Percentiles rank a stretch among this genome's conserved stretches.
These are phyloP conservation scores for Ustilago shanxiensis DNA, from an alignment of 1,284 basidiomycete genomes.

Conservation along the genomic window DNA sequence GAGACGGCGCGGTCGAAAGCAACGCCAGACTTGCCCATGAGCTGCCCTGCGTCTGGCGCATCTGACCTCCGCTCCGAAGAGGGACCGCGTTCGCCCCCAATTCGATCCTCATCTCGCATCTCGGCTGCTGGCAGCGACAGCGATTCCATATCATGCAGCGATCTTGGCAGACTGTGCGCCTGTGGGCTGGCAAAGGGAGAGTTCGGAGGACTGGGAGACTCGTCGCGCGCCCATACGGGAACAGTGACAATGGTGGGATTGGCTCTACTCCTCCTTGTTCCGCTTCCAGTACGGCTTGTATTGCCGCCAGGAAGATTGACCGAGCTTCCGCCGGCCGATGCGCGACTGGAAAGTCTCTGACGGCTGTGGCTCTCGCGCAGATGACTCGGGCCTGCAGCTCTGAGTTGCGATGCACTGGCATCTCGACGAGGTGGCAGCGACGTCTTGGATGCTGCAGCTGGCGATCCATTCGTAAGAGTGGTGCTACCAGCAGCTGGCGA, in stretches of 20 bases:
- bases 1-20: slow-evolving; percentile 30
- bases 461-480: slow-evolving; percentile 14
- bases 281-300: slow-evolving; percentile 15
- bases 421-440: slow-evolving; percentile 16
- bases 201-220: slow-evolving; percentile 47
- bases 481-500: slow-evolving; percentile 24
- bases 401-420: slow-evolving; percentile 11
- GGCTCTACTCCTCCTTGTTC: slow-evolving; percentile 29
- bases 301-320: slow-evolving; percentile 6
- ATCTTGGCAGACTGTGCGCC: slow-evolving; percentile 27
- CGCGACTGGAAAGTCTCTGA: slow-evolving; percentile 22
- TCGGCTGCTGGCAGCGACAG: slow-evolving; percentile 32
- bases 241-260: slow-evolving; percentile 49
- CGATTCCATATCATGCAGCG: slow-evolving; percentile 28
- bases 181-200: slow-evolving; percentile 36
- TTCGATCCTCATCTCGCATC: slow-evolving; percentile 14
- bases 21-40: slow-evolving; percentile 10
- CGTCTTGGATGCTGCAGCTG: slow-evolving; percentile 8
- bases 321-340: slow-evolving; percentile 34
- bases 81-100: slow-evolving; percentile 16
- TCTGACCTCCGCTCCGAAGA: slow-evolving; percentile 22
- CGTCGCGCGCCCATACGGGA: slow-evolving; percentile 55
- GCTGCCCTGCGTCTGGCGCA: slow-evolving; percentile 17
- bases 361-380: slow-evolving; percentile 27
- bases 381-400: slow-evolving; percentile 12